A percentile compares a stretch with the other conserved stretches of the same genome.
phyloP scores from a whole-genome alignment of 805 yeast genomes.

The Metschnikowia arizonensis region DNA sequence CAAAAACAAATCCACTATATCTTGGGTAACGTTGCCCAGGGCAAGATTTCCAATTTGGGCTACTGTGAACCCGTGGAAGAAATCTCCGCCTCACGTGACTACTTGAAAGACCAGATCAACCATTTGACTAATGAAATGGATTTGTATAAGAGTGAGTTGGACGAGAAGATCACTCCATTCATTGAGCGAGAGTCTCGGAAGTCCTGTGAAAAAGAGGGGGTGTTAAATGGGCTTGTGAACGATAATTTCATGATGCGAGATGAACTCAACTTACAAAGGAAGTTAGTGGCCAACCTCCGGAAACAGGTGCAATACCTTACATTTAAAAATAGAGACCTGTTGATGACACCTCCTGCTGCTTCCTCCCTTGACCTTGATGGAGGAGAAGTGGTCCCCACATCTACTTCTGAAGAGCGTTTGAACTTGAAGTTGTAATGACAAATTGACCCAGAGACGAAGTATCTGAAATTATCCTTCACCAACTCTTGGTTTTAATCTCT shows the following conservation, averaged over 20 bases:
- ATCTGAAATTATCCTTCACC: too few species aligned
- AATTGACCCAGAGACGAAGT: too few species aligned
- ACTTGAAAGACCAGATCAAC: slow-evolving; percentile 24
- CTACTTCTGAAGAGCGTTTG: slow-evolving; percentile 10
- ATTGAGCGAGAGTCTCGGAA: slow-evolving; percentile 23
- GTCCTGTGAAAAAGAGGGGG: slow-evolving; percentile 21
- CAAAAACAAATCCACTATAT: slow-evolving; percentile 44
- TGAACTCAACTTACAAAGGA: slow-evolving; percentile 44
- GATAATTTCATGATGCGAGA: slow-evolving; percentile 42
- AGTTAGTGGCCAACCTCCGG: slow-evolving; percentile 42
- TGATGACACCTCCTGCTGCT: not conserved
- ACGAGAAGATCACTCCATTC: slow-evolving; percentile 35
- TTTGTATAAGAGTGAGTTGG: slow-evolving; percentile 39
- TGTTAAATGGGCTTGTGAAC: slow-evolving; percentile 31
- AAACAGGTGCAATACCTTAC: slow-evolving; percentile 50
- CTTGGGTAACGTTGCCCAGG: slow-evolving; percentile 45
- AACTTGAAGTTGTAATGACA: slow-evolving; percentile 8
- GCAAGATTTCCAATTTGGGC: slow-evolving; percentile 48
- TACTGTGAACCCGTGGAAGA: slow-evolving; percentile 47
- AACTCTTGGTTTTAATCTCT: too few species aligned
- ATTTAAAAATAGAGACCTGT: slow-evolving; percentile 30
- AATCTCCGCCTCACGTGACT: slow-evolving; percentile 25
- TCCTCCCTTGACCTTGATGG: slow-evolving; percentile 1
- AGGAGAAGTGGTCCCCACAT: not conserved
- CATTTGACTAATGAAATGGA: slow-evolving; percentile 42